These are phyloP conservation scores for Phaffomyces antillensis DNA, from an alignment of 805 yeast genomes.

Conservation along the genomic window DNA sequence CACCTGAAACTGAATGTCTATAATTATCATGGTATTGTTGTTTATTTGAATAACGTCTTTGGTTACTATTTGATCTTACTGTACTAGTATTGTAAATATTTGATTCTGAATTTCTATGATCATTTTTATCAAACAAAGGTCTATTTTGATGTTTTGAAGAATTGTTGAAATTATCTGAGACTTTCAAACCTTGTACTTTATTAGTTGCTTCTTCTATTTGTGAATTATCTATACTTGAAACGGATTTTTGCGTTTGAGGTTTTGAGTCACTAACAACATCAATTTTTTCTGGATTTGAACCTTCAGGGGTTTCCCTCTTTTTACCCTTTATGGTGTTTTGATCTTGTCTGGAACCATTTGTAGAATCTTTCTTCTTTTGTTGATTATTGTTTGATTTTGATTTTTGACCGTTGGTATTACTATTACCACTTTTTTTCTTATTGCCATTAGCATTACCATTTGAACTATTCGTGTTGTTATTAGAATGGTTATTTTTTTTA, in stretches of 20 bases:
- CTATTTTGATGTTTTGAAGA: not conserved
- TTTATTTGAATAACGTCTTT: constrained; percentile 6
- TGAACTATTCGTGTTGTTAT: constrained; percentile 10
- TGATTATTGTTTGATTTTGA: not conserved
- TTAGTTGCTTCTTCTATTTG: not conserved
- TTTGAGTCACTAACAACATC: not conserved
- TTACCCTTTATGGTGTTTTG: not conserved
- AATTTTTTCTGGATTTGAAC: not conserved
- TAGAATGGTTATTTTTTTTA: constrained; percentile 4
- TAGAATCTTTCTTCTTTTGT: constrained; percentile 3
- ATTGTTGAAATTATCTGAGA: not conserved
- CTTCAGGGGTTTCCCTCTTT: not conserved
- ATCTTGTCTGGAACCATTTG: not conserved
- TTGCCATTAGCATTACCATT: constrained; percentile 2
- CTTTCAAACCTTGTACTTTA: not conserved
- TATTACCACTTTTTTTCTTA: constrained; percentile 8
- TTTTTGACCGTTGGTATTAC: constrained; percentile 3
- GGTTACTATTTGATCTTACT: not conserved
- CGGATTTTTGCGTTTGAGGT: not conserved
- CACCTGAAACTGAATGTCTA: constrained; percentile 18
- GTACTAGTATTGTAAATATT: not conserved
- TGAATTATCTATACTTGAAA: not conserved
- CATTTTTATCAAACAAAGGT: not conserved
- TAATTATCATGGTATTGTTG: constrained; percentile 6
- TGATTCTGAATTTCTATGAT: constrained; percentile 1